Evolutionary conservation across 2,329 filamentous ascomycete species (phyloP).

Genomic region (Alternaria sp.): DNA sequence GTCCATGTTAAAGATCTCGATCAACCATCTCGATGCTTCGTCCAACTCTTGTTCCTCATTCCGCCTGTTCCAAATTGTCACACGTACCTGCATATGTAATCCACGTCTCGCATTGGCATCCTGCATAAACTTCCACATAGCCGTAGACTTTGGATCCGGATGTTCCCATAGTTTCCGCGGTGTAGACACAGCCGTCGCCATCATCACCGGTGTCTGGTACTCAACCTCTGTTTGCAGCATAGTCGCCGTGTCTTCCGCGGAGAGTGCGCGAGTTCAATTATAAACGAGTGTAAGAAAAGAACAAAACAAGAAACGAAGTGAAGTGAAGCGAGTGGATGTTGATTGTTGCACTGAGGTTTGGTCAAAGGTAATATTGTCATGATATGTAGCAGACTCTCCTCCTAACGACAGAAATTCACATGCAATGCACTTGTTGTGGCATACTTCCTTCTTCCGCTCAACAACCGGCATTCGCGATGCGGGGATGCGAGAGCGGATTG

Average conservation of each 20-base stretch:
- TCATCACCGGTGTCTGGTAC: constrained; percentile 1
- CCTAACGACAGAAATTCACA: neutral
- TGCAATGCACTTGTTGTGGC: neutral
- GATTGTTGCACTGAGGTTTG: neutral
- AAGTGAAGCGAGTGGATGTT: neutral
- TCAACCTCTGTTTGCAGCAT: constrained; percentile 1
- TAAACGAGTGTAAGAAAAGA: neutral
- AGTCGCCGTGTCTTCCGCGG: neutral
- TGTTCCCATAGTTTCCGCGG: constrained; percentile 60
- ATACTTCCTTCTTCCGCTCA: constrained; percentile 3
- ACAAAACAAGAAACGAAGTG: neutral
- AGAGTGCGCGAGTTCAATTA: neutral
- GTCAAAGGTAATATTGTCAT: neutral
- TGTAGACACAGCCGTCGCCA: neutral
- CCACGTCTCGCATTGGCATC: constrained; percentile 66
- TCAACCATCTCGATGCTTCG: neutral
- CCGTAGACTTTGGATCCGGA: constrained; percentile 52
- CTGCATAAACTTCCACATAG: constrained; percentile 61
- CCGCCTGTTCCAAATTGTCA: neutral
- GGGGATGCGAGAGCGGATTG: neutral
- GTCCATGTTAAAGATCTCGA: neutral
- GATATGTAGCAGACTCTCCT: neutral
- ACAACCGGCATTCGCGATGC: constrained; percentile 1
- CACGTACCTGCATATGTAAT: constrained; percentile 64
- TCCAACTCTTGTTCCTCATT: neutral